Conservation (phyloP, 345 rosid genomes). For the Gossypium arboreum region DNA sequence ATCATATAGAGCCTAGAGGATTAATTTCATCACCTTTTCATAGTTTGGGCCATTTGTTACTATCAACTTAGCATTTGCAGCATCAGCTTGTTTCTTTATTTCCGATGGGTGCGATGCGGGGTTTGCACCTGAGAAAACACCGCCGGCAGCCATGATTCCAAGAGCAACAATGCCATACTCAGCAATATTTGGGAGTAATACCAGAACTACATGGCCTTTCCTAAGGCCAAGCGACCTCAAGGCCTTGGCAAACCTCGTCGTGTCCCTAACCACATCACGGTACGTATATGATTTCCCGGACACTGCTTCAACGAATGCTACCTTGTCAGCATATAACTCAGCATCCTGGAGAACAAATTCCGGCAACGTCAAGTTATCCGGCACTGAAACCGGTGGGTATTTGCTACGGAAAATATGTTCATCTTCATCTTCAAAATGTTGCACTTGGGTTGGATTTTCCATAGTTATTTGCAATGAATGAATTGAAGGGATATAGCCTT, state of each 20-base stretch:
- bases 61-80: slow-evolving; percentile 76
- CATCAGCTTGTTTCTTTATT: slow-evolving; percentile 75
- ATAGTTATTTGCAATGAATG: neutral
- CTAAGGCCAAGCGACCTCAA: slow-evolving; percentile 73
- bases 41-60: slow-evolving; percentile 55
- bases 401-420: slow-evolving; percentile 62
- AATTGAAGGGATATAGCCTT: neutral
- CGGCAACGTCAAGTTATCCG: slow-evolving; percentile 58
- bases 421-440: neutral
- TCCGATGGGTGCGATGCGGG: slow-evolving; percentile 73
- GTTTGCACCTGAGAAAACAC: slow-evolving; percentile 86
- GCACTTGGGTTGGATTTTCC: slow-evolving; percentile 1
- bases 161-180: slow-evolving; percentile 82
- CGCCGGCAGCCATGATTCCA: slow-evolving; percentile 90
- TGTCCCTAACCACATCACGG: slow-evolving; percentile 60
- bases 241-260: slow-evolving; percentile 68
- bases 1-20: neutral
- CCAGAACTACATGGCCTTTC: slow-evolving; percentile 77
- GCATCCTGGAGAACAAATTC: slow-evolving; percentile 82
- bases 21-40: slow-evolving; percentile 49
- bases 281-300: slow-evolving; percentile 69
- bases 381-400: slow-evolving; percentile 58
- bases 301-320: slow-evolving; percentile 80
- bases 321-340: slow-evolving; percentile 58
- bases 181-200: slow-evolving; percentile 79